These are phyloP conservation scores for Populus ilicifolia DNA, from an alignment of 345 rosid genomes.

Conservation along the genomic window DNA sequence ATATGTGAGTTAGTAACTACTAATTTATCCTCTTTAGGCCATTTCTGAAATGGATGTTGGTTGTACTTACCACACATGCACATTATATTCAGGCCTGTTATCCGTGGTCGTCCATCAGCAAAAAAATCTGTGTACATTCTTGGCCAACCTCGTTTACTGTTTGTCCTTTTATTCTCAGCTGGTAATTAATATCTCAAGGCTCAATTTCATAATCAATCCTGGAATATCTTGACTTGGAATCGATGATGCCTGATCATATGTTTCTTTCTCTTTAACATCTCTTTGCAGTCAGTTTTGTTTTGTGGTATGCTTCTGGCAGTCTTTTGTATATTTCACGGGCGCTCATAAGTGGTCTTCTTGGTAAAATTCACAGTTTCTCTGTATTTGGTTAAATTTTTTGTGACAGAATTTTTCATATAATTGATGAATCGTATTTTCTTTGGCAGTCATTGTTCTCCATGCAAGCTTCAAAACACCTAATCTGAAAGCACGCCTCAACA, in stretches of 20 bases:
- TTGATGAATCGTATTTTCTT: background rate
- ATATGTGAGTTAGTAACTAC: constrained; percentile 46
- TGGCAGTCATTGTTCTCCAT: constrained; percentile 69
- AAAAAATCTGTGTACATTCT: constrained; percentile 76
- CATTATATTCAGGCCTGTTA: constrained; percentile 65
- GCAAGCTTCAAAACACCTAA: constrained; percentile 93
- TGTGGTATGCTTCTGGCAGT: constrained; percentile 82
- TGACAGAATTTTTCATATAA: background rate
- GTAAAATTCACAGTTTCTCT: constrained; percentile 25
- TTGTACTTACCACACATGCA: constrained; percentile 9
- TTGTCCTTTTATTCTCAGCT: constrained; percentile 59
- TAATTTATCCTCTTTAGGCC: background rate
- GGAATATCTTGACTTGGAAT: background rate
- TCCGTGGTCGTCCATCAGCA: constrained; percentile 85
- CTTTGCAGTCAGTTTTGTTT: constrained; percentile 58
- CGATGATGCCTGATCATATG: constrained; percentile 1
- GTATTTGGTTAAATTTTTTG: too few relatives aligned
- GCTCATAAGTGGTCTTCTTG: constrained; percentile 61
- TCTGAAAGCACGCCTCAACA: constrained; percentile 92
- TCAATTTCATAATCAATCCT: background rate
- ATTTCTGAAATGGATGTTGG: background rate
- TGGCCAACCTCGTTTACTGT: constrained; percentile 89
- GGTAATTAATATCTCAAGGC: constrained; percentile 41
- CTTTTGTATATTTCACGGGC: constrained; percentile 73
- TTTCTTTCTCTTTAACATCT: background rate